These are phyloP conservation scores for Chloropicon primus DNA, from an alignment of 139 green algal genomes.

Conservation along the genomic window DNA sequence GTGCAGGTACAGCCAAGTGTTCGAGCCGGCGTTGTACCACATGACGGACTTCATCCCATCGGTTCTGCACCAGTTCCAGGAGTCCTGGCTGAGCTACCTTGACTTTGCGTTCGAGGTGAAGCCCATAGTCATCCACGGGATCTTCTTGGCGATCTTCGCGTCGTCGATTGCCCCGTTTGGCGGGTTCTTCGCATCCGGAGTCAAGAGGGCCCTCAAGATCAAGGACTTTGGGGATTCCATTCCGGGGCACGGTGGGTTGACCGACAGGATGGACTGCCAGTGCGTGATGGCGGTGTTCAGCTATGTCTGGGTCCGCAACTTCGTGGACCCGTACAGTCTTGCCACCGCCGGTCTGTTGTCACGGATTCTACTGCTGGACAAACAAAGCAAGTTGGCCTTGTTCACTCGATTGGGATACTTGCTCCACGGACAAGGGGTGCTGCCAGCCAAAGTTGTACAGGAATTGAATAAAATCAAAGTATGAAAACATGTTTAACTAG, in stretches of 20 bases:
- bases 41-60: not conserved
- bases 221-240: conserved; percentile 98
- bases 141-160: conserved; percentile 77
- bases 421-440: not conserved
- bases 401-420: not conserved
- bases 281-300: conserved; percentile 92
- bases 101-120: not conserved
- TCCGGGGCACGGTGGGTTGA: conserved; percentile 93
- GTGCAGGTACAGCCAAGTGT: not conserved
- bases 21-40: not conserved
- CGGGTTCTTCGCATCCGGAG: conserved; percentile 94
- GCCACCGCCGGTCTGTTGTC: no score
- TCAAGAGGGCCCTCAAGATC: conserved; percentile 97
- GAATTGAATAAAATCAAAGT: not conserved
- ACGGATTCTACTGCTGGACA: not conserved
- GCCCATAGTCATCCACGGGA: conserved; percentile 54
- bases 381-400: not conserved
- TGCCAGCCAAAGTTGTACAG: not conserved
- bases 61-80: not conserved
- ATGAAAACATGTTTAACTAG: not conserved
- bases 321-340: no score
- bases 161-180: conserved; percentile 92
- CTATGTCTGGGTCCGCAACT: conserved; percentile 87
- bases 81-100: not conserved
- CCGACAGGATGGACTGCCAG: conserved; percentile 97